phyloP scores from a whole-genome alignment of 148 eudicot genomes.

The Cornus suecica region DNA sequence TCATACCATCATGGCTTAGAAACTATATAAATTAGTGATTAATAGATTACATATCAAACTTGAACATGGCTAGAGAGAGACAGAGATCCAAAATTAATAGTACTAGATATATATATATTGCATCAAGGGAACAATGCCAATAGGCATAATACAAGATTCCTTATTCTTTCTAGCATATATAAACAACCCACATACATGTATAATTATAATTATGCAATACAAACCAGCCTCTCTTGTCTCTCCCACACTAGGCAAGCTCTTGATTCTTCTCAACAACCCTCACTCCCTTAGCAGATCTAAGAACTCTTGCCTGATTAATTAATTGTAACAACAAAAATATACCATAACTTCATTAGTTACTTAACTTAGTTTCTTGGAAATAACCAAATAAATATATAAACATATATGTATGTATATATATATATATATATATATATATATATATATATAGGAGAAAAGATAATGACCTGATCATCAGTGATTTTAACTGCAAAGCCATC shows the following conservation, averaged over 20 bases:
- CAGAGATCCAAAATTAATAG: background rate
- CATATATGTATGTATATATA: background rate
- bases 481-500: slow-evolving; percentile 79
- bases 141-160: no score
- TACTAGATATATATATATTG: no score
- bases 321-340: background rate
- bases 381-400: background rate
- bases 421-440: no score
- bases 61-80: background rate
- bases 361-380: background rate
- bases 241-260: slow-evolving; percentile 42
- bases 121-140: background rate
- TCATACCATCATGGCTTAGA: no score
- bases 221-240: background rate
- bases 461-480: slow-evolving; percentile 58
- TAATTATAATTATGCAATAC: background rate
- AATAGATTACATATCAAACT: no score
- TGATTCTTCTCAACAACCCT: slow-evolving; percentile 91
- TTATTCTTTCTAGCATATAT: no score
- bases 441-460: background rate
- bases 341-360: background rate
- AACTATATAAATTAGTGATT: no score
- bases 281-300: slow-evolving; percentile 72
- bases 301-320: slow-evolving; percentile 50
- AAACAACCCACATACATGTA: background rate